These are phyloP conservation scores for Leccinum subrobustum DNA, from an alignment of 1,284 basidiomycete species.

Conservation along the genomic window DNA sequence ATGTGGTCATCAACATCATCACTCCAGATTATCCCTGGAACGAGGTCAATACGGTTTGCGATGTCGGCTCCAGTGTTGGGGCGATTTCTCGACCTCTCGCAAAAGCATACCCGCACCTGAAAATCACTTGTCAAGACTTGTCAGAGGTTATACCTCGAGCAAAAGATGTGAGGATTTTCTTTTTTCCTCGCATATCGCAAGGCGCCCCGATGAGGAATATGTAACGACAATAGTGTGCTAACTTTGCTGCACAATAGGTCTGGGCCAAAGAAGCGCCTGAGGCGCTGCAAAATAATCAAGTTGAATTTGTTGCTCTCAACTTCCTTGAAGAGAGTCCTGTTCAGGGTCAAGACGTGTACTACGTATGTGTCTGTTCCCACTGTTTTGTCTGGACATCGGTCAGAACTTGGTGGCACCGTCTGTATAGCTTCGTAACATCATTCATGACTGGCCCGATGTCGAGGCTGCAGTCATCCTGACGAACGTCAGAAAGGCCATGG, in stretches of 20 bases:
- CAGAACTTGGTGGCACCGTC: not conserved
- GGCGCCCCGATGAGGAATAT: not conserved
- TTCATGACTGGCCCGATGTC: slow-evolving; percentile 28
- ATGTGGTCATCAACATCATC: not conserved
- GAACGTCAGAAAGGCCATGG: slow-evolving; percentile 25
- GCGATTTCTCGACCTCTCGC: slow-evolving; percentile 41
- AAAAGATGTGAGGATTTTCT: slow-evolving; percentile 16
- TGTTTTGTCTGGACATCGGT: not conserved
- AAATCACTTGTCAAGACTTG: slow-evolving; percentile 46
- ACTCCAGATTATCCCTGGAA: slow-evolving; percentile 44
- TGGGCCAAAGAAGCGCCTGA: slow-evolving; percentile 37
- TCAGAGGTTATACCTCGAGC: slow-evolving; percentile 39
- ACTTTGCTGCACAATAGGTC: slow-evolving; percentile 22
- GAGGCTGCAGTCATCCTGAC: slow-evolving; percentile 22
- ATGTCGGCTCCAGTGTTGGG: slow-evolving; percentile 50
- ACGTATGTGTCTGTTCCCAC: slow-evolving; percentile 30
- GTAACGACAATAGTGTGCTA: not conserved
- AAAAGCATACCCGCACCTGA: slow-evolving; percentile 40
- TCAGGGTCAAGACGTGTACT: slow-evolving; percentile 43
- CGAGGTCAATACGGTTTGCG: slow-evolving; percentile 42
- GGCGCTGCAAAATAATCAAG: slow-evolving; percentile 33
- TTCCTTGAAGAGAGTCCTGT: slow-evolving; percentile 45
- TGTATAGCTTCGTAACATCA: slow-evolving; percentile 26
- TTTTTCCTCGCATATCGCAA: not conserved
- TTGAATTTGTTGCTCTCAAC: slow-evolving; percentile 43